These are phyloP conservation scores for Blastobotrys americana DNA, from an alignment of 805 yeast species.

Conservation along the genomic window DNA sequence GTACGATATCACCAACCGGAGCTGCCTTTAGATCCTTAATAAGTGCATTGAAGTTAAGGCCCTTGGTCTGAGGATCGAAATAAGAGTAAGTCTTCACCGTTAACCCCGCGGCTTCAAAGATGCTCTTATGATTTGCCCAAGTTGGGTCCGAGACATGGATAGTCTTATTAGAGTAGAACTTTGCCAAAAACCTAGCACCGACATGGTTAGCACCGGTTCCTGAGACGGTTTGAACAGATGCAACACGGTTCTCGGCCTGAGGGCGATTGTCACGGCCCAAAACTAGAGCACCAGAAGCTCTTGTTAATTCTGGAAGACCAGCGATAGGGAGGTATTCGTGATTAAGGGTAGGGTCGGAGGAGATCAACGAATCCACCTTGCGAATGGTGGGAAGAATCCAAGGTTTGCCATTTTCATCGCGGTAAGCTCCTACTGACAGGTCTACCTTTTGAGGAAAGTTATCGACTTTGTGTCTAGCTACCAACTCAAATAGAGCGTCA, in stretches of 20 bases:
- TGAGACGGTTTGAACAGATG: constrained; percentile 69
- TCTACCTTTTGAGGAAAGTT: constrained; percentile 56
- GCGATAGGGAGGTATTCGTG: constrained; percentile 86
- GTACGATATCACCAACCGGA: constrained; percentile 66
- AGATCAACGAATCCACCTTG: constrained; percentile 59
- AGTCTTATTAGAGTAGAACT: constrained; percentile 37
- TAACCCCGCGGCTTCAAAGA: constrained; percentile 66
- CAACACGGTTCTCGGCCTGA: constrained; percentile 42
- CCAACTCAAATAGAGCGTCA: constrained; percentile 77
- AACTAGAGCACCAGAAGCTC: constrained; percentile 59
- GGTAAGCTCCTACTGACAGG: constrained; percentile 75
- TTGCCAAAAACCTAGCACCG: constrained; percentile 63
- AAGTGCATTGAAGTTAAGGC: constrained; percentile 65
- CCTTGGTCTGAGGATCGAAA: constrained; percentile 68
- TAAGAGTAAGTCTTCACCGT: constrained; percentile 69
- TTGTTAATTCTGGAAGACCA: constrained; percentile 62
- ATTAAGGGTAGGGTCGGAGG: constrained; percentile 59
- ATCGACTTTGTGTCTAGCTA: constrained; percentile 32
- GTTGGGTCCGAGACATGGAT: constrained; percentile 82
- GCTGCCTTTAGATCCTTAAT: constrained; percentile 56
- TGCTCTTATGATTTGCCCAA: constrained; percentile 95
- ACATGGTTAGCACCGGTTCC: constrained; percentile 91
- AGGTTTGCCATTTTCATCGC: constrained; percentile 63
- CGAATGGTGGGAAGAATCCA: constrained; percentile 65
- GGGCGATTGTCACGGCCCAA: constrained; percentile 58